Evolutionary conservation across 129 eudicot genomes (phyloP).

Genomic region (Tanacetum coccineum): DNA sequence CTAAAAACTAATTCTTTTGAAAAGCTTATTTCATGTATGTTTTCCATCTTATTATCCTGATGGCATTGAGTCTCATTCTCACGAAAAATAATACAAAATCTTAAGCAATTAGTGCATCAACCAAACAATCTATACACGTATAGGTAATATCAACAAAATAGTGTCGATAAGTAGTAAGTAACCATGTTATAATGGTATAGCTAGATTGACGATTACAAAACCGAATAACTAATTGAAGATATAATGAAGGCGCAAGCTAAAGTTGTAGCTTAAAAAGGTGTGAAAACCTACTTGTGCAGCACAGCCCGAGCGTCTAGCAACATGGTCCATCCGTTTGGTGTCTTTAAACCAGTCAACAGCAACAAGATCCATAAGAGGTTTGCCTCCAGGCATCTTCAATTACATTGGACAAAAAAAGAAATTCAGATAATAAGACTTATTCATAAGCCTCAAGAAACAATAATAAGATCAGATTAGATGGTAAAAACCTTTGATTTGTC

Average conservation of each 20-base stretch:
- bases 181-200: constrained; percentile 4
- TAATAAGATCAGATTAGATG: constrained; percentile 13
- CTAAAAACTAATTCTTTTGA: too few relatives aligned
- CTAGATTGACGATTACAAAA: neutral
- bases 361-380: constrained; percentile 97
- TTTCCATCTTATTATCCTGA: neutral
- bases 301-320: constrained; percentile 92
- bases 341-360: constrained; percentile 99
- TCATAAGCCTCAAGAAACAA: constrained; percentile 7
- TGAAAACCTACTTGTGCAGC: constrained; percentile 85
- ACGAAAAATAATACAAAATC: neutral
- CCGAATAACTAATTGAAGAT: neutral
- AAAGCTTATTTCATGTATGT: too few relatives aligned
- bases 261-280: constrained; percentile 18
- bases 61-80: neutral
- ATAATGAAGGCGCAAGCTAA: constrained; percentile 10
- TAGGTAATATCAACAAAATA: neutral
- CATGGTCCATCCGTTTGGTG: constrained; percentile 94
- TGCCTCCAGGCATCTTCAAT: constrained; percentile 79
- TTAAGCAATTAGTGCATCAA: neutral
- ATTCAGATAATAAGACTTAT: constrained; percentile 18
- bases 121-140: neutral
- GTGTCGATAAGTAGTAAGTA: constrained; percentile 2
- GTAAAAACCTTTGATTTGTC: constrained; percentile 80
- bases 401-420: constrained; percentile 19